Conservation (phyloP, 345 rosid species). For the Linum lewisii region DNA sequence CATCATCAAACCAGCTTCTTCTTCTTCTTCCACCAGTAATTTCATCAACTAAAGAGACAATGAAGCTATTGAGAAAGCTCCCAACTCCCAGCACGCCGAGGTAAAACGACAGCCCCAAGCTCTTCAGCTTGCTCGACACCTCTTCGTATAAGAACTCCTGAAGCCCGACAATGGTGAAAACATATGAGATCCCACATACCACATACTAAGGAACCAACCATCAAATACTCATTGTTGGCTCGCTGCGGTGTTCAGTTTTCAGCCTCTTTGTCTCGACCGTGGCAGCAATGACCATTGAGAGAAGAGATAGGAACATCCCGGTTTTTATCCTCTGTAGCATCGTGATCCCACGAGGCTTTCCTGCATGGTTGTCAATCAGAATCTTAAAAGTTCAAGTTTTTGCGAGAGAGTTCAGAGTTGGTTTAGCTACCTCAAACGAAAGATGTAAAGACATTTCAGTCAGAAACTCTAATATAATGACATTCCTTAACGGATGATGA, state of each 20-base stretch:
- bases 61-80: conserved; percentile 12
- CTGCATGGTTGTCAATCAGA: no score
- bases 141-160: conserved; percentile 18
- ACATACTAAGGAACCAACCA: conserved; percentile 17
- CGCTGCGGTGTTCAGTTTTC: conserved; percentile 2
- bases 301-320: conserved; percentile 9
- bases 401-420: no score
- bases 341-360: conserved; percentile 11
- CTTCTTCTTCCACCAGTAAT: conserved; percentile 1
- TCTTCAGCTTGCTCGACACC: conserved; percentile 9
- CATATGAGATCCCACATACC: conserved; percentile 9
- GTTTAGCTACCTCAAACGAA: no score
- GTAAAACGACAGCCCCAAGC: conserved; percentile 15
- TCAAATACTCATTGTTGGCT: conserved; percentile 11
- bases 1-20: conserved; percentile 9
- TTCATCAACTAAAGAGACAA: conserved; percentile 8
- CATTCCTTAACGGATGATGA: no score
- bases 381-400: no score
- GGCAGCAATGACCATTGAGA: conserved; percentile 15
- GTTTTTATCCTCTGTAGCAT: conserved; percentile 15
- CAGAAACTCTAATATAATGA: no score
- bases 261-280: conserved; percentile 13
- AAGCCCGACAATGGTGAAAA: conserved; percentile 14
- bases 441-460: no score
- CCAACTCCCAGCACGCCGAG: conserved; percentile 14